Evolutionary conservation across 2,329 filamentous ascomycete genomes (phyloP), one percentile per base, ranked within the genome.

Genomic region (Colletotrichum sansevieriae): DNA sequence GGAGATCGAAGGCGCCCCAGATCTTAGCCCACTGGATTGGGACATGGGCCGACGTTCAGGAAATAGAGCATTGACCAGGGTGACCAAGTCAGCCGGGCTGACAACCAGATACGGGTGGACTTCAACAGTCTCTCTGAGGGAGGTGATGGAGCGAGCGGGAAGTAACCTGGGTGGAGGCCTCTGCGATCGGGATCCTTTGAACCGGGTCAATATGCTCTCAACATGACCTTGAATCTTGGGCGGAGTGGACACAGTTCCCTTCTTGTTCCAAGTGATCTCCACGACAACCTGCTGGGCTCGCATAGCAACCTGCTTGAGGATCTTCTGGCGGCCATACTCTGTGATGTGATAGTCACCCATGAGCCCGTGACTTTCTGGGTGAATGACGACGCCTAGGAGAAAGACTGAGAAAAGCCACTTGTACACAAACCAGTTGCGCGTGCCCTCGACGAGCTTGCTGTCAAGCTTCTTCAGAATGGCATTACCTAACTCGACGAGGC

Each of bases 381-480:
- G 92, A 55, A 94, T 92, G 75, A 98, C 88, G 61, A 94, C 91
- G 74, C 92, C 91, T 54, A 93, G 87, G 41, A 98, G 84, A 79
- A 96, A 98, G 59, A 91, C 91, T 71, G 94, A 92, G 78, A 98
- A 97, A 71, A 98, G 90, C 90, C 95, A 99, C 76, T 95, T 92
- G 74, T 91, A 93, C 71, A 98, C 90, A 72, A 98, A 87, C 83
- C 95, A 97, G 73, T 90, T 90, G 71, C 94, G 89, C 44, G 94
- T 94, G 73, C 88, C 89, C 72, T 92, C 90, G 70, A 92, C 89
- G 72, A 88, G 88, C 72, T 91, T 90, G 72, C 86, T 86, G 72
- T 93, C 90, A 68, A 97, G 83, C 74, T 94, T 94, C 68, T 87
- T 86, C 51, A 97, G 82, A 68, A 98, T 93, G 71, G 94, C 93